Conservation (phyloP, 169 alveolate species). For the Besnoitia besnoiti region DNA sequence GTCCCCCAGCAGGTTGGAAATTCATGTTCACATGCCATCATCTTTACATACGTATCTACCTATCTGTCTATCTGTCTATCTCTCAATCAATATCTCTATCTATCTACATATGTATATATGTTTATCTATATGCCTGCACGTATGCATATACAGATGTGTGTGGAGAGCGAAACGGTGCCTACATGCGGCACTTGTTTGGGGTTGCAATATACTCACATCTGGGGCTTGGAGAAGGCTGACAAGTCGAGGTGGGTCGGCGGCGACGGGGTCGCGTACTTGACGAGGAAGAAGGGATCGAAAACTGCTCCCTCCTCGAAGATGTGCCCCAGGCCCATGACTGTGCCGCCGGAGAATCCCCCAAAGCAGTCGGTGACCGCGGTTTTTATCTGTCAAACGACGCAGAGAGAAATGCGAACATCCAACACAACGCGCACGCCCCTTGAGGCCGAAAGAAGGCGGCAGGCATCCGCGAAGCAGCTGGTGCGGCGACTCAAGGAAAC, state of each 20-base stretch:
- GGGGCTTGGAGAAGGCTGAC: not conserved
- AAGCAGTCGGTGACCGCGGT: constrained; percentile 17
- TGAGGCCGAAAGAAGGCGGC: too few relatives aligned
- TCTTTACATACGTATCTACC: too few relatives aligned
- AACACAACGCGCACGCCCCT: too few relatives aligned
- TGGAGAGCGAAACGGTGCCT: not conserved
- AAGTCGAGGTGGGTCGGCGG: not conserved
- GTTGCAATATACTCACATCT: not conserved
- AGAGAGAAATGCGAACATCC: not conserved
- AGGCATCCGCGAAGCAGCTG: too few relatives aligned
- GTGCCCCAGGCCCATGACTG: not conserved
- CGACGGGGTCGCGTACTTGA: not conserved
- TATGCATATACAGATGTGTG: not conserved
- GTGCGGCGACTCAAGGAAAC: too few relatives aligned
- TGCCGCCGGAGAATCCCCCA: constrained; percentile 7
- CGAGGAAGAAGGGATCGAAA: not conserved
- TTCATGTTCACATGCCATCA: not conserved
- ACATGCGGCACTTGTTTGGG: not conserved
- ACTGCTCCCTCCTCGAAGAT: not conserved
- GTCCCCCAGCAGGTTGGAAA: not conserved
- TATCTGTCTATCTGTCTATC: too few relatives aligned
- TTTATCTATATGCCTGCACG: not conserved
- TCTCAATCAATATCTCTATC: too few relatives aligned
- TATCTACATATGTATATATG: too few relatives aligned
- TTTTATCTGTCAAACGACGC: not conserved